Evolutionary conservation across 169 alveolate species (phyloP).

Genomic region (Cystoisospora suis): DNA sequence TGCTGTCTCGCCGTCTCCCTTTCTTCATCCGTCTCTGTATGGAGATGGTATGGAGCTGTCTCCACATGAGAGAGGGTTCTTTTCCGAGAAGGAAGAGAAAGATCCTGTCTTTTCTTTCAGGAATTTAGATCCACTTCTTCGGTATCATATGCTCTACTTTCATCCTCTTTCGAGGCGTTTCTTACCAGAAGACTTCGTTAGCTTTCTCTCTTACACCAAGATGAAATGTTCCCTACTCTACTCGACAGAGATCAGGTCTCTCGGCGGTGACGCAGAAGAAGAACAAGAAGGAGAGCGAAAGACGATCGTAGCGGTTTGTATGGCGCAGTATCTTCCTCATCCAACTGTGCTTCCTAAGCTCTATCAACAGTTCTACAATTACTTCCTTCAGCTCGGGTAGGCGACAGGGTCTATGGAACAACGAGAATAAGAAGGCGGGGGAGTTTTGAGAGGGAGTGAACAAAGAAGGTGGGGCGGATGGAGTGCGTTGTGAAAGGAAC

Average conservation of each 20-base stretch:
- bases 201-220: neutral
- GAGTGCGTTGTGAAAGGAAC: no score
- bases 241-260: neutral
- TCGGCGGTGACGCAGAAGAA: neutral
- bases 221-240: conserved; percentile 6
- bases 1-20: neutral
- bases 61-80: no score
- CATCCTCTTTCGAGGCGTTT: conserved; percentile 34
- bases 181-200: neutral
- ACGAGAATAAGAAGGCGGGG: no score
- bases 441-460: no score
- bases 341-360: conserved; percentile 6
- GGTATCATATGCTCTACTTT: neutral
- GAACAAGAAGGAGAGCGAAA: neutral
- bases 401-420: neutral
- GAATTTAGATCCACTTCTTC: no score
- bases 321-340: conserved; percentile 5
- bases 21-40: neutral
- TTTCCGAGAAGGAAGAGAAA: no score
- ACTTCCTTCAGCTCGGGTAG: conserved; percentile 35
- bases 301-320: neutral
- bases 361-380: conserved; percentile 40
- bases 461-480: no score
- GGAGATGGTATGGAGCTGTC: no score
- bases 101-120: no score